These are phyloP conservation scores for Lichtheimia ramosa DNA, from an alignment of 371 early-diverging fungal genomes.

Conservation along the genomic window DNA sequence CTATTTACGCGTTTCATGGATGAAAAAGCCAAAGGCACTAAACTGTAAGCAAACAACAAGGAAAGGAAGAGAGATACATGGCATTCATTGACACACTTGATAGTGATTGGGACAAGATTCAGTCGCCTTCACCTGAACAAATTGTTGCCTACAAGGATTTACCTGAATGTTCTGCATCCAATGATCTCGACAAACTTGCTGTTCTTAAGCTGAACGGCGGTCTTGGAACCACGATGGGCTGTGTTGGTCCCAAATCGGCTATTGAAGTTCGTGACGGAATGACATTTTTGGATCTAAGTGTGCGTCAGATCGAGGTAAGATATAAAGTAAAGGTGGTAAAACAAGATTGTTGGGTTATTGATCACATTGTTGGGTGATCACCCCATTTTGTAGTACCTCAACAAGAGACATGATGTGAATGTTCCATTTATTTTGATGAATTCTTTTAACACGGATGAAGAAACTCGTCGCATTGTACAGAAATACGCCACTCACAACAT, in stretches of 20 bases:
- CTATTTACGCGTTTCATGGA: conserved; percentile 87
- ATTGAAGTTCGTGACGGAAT: conserved; percentile 98
- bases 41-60: conserved; percentile 68
- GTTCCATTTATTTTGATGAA: conserved; percentile 99
- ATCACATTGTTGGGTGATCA: too few relatives aligned
- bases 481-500: conserved; percentile 93
- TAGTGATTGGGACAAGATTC: conserved; percentile 92
- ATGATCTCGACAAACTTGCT: conserved; percentile 89
- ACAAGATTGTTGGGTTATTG: neutral
- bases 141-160: conserved; percentile 80
- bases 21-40: conserved; percentile 78
- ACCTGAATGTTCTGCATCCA: conserved; percentile 44
- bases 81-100: conserved; percentile 1
- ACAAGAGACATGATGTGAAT: conserved; percentile 83
- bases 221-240: conserved; percentile 99
- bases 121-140: conserved; percentile 86
- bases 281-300: conserved; percentile 98
- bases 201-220: conserved; percentile 99
- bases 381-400: conserved; percentile 70
- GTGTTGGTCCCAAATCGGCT: conserved; percentile 99
- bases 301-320: conserved; percentile 95
- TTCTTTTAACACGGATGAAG: conserved; percentile 99
- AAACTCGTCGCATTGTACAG: conserved; percentile 96
- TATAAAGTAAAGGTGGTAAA: neutral
- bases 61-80: neutral